Evolutionary conservation across 768 basidiomycete species (phyloP).

Genomic region (Pleurotus salmoneostramineus): DNA sequence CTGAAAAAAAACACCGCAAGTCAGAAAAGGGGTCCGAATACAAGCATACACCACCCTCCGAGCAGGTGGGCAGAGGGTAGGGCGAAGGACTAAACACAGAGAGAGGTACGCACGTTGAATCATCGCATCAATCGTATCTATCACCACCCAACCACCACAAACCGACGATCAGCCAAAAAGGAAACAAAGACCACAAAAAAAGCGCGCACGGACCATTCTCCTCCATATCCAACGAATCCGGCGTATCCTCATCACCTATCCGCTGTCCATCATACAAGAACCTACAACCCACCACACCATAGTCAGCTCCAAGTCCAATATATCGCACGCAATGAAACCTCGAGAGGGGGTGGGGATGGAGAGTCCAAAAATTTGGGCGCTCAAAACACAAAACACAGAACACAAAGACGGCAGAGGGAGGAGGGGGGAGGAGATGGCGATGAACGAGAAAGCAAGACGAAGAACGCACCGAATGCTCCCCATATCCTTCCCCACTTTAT

Average conservation of each 20-base stretch:
- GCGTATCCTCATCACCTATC: slow-evolving; percentile 89
- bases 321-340: background rate
- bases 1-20: too few species aligned
- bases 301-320: background rate
- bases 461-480: slow-evolving; percentile 74
- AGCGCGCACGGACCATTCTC: slow-evolving; percentile 50
- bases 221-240: slow-evolving; percentile 81
- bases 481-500: slow-evolving; percentile 89
- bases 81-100: too few species aligned
- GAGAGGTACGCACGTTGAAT: slow-evolving; percentile 72
- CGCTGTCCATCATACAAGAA: slow-evolving; percentile 89
- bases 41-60: too few species aligned
- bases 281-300: slow-evolving; percentile 32
- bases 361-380: background rate
- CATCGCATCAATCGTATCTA: slow-evolving; percentile 95
- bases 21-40: too few species aligned
- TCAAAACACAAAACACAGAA: background rate
- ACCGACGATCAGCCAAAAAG: slow-evolving; percentile 3
- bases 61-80: too few species aligned
- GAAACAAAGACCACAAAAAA: background rate
- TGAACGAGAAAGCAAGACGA: background rate
- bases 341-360: too few species aligned
- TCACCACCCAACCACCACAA: background rate
- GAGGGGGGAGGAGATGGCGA: background rate
- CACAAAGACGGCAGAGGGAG: background rate